Conservation (phyloP, 805 yeast species). For the Metschnikowia reukaufii region DNA sequence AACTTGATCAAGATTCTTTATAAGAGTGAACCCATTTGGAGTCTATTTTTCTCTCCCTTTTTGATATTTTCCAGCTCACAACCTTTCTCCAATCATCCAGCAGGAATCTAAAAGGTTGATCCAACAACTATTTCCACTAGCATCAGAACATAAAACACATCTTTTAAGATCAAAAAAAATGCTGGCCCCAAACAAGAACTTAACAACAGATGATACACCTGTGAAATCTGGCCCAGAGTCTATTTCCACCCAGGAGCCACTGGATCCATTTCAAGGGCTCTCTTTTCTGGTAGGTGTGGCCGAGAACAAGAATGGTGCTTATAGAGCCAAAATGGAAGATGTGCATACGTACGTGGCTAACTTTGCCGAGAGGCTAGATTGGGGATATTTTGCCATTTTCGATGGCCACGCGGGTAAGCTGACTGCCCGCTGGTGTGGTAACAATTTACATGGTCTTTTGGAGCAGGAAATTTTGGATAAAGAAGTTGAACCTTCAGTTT, state of each 20-base stretch:
- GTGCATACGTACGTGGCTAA: constrained; percentile 91
- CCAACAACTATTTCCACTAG: too few relatives aligned
- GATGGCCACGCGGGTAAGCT: constrained; percentile 97
- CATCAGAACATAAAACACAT: background rate
- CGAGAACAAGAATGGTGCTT: constrained; percentile 81
- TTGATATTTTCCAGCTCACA: too few relatives aligned
- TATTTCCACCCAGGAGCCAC: constrained; percentile 1
- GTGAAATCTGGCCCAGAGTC: background rate
- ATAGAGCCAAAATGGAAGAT: constrained; percentile 91
- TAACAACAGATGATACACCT: background rate
- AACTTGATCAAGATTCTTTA: too few relatives aligned
- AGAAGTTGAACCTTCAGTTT: constrained; percentile 17
- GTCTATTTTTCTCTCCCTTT: too few relatives aligned
- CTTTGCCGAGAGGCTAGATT: constrained; percentile 84
- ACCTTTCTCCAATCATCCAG: too few relatives aligned
- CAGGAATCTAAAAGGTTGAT: too few relatives aligned
- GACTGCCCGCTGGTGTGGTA: constrained; percentile 94
- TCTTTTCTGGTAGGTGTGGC: constrained; percentile 87
- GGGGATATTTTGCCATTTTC: constrained; percentile 94
- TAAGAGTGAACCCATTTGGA: too few relatives aligned
- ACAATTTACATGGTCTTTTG: constrained; percentile 69
- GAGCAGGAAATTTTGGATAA: constrained; percentile 50
- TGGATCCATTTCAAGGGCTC: constrained; percentile 53
- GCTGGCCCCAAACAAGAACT: background rate
- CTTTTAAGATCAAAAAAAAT: background rate